Base-by-base conservation (phyloP, 495 filamentous ascomycete genomes). In the Letharia lupina region DNA sequence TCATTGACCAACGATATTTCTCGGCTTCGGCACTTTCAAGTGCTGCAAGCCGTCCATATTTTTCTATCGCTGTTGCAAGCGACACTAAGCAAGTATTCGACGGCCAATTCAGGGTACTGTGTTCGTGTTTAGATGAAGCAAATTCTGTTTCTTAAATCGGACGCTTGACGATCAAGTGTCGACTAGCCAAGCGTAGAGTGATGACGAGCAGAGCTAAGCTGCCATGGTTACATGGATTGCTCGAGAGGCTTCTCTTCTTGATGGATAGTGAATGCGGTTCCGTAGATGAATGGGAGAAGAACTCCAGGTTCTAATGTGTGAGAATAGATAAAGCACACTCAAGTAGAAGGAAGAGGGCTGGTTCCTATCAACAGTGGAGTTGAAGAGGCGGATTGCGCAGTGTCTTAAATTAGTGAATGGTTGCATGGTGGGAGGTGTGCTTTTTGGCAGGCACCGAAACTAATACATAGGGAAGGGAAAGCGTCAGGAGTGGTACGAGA, bases 141-240 rank as follows among this genome's bases (percentile, higher is more conserved):
- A 20, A 20, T 20, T 18, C 44, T 47, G 1, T 18, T 47, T 80
- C 78, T 66, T 70, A 70, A 11, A 76, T 77, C 15, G 74, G 70
- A 11, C 67, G 71, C 60, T 72, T 73, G n/a, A 77, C 62, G 16
- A 78, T 39, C n/a, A 65, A 60, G 28, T 76, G 65, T 39, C 77
- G 69, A 52, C 72, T 75, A 41, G 68, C 74, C 44, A 80, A 57
- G 20, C 77, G 74, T 18, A 78, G 37, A 1, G 62, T 69, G 41
- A 79, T 75, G 20, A 70, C 57, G 6, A 79, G n/a, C 28, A 61
- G 47, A 9, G 77, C 63, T 48, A 78, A 48, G 33, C 54, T 9
- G 73, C 70, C 39, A 79, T 74, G 23, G 64, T 64, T 9, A 70
- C 73, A 35, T 69, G 70, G 28, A 73, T 60, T 3, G 48, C 13